Base-by-base conservation (phyloP, 805 yeast species). In the Sugiyamaella americana region DNA sequence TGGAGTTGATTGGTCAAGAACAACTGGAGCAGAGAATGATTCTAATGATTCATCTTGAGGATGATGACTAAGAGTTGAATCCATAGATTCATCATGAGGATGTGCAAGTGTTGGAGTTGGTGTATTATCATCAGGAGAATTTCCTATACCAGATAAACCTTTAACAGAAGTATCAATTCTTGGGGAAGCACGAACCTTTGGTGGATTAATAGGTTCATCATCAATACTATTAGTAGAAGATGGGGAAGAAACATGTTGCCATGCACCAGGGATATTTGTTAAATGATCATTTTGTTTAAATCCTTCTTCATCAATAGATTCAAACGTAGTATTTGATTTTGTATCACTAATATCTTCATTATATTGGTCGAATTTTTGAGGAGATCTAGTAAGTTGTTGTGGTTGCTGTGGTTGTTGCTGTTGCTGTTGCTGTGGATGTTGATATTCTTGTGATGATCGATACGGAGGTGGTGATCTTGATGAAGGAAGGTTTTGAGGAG, bases 191-290 rank as follows among this genome's bases (percentile, higher is more conserved):
- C 26, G 41, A 5, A 23, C 19, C 21, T 23, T 23, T 5, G 41
- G 41, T 19, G 21, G 13, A 5, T 20, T 37, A n/a, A 26, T 26
- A 8, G 32, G 32, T 11, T 23, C 36, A 19, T 17, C 19, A 40
- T 40, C 32, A 8, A 17, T 4, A 40, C 20, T 35, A 8, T 18
- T 5, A 16, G 20, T 17, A 18, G 43, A 44, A 13, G 40, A 16
- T n/a, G 48, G 48, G 18, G 51, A 41, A 6, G 34, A 22, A 11
- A 24, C 44, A 32, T 32, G 40, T 21, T 44, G 30, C 55, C 55
- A 52, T 2, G 51, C 55, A 3, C 55, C 55, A 22, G 55, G 55
- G 17, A 52, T 48, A 22, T 36, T 26, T 3, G 51, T 37, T n/a
- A 44, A 36, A n/a, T 47, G 42, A 29, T 17, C 24, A 32, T 16